A percentile compares a stretch with the other conserved stretches of the same genome.
phyloP scores from a whole-genome alignment of 2,329 filamentous ascomycete species.

The Penicillium crustosum region DNA sequence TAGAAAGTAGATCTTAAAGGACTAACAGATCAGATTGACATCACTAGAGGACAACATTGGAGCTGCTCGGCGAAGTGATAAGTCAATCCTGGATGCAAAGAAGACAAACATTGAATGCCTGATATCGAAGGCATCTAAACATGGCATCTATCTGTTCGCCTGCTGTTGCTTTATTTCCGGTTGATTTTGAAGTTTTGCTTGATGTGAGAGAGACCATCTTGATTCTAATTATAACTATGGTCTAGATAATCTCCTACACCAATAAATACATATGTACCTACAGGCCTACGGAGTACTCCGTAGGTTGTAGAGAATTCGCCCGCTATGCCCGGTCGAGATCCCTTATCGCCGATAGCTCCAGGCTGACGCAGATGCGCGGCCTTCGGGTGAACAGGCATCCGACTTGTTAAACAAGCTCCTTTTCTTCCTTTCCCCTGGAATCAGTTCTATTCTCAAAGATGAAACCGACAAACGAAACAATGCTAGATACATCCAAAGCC shows the following conservation, averaged over 20 bases:
- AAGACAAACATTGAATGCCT: slow-evolving; percentile 6
- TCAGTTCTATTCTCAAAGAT: background rate
- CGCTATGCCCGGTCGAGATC: background rate
- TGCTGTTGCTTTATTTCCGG: background rate
- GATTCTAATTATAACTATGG: background rate
- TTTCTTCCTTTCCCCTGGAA: background rate
- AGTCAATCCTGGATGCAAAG: slow-evolving; percentile 10
- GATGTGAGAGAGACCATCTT: background rate
- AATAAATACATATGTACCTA: background rate
- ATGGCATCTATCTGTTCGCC: background rate
- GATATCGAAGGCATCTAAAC: background rate
- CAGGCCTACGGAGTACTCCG: too few species aligned
- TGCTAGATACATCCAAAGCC: slow-evolving; percentile 27
- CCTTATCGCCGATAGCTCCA: slow-evolving; percentile 14
- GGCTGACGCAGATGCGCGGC: slow-evolving; percentile 2
- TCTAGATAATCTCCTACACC: background rate
- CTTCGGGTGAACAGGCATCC: slow-evolving; percentile 8
- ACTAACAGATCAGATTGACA: background rate
- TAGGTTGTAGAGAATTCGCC: background rate
- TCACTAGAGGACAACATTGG: background rate
- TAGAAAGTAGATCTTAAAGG: background rate
- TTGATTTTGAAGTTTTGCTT: background rate
- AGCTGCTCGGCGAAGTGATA: background rate
- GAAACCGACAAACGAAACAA: slow-evolving; percentile 1
- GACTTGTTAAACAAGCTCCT: background rate